A percentile compares a stretch with the other conserved stretches of the same genome.
phyloP scores from a whole-genome alignment of 1,284 basidiomycete genomes.

The Cerioporus squamosus region DNA sequence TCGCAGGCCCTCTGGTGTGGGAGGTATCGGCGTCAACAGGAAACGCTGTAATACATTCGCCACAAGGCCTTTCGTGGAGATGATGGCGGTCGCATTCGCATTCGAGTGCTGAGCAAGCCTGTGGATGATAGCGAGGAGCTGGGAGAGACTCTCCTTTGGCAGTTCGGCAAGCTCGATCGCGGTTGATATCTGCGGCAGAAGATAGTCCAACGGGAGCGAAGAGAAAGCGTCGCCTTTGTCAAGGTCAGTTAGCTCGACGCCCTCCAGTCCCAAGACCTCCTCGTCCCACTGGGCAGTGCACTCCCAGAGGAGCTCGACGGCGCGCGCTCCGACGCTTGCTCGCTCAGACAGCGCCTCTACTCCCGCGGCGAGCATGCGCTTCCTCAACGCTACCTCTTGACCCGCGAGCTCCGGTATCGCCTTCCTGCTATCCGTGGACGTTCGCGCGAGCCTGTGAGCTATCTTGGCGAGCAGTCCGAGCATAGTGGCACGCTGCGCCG shows the following conservation, averaged over 20 bases:
- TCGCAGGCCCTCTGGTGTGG: conserved; percentile 32
- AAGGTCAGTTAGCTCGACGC: conserved; percentile 51
- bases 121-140: conserved; percentile 67
- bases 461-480: conserved; percentile 75
- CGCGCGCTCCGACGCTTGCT: conserved; percentile 69
- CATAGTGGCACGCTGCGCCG: conserved; percentile 85
- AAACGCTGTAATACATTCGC: conserved; percentile 57
- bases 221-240: conserved; percentile 32
- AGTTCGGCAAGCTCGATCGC: conserved; percentile 45
- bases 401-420: conserved; percentile 47
- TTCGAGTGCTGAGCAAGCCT: conserved; percentile 64
- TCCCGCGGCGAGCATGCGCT: conserved; percentile 67
- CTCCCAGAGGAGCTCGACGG: conserved; percentile 73
- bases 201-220: conserved; percentile 55
- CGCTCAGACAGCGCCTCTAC: conserved; percentile 66
- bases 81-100: conserved; percentile 57
- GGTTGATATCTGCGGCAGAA: conserved; percentile 56
- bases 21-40: conserved; percentile 54
- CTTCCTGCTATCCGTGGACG: conserved; percentile 22
- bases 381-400: conserved; percentile 51
- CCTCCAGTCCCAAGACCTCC: conserved; percentile 44
- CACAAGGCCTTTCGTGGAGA: conserved; percentile 57
- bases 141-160: conserved; percentile 53
- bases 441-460: conserved; percentile 45
- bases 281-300: conserved; percentile 68